Percentiles rank a stretch among this genome's conserved stretches.
These are phyloP conservation scores for Parastagonospora nodorum DNA, from an alignment of 2,329 filamentous ascomycete species.

Conservation along the genomic window DNA sequence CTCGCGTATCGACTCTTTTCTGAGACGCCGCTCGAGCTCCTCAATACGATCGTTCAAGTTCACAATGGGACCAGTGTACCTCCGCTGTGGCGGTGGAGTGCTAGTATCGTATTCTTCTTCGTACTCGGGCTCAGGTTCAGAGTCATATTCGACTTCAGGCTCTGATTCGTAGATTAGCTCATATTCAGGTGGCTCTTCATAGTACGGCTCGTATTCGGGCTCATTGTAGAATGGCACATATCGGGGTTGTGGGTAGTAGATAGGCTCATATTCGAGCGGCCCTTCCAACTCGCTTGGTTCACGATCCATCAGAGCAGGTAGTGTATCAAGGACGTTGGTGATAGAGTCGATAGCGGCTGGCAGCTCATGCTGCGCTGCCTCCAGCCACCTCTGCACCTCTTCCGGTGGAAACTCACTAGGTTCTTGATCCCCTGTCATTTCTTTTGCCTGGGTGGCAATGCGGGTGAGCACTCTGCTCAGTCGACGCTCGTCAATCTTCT, in stretches of 20 bases:
- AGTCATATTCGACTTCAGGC: neutral
- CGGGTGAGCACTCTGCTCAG: conserved; percentile 17
- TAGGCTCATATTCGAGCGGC: conserved; percentile 2
- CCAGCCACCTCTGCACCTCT: conserved; percentile 24
- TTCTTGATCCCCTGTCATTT: conserved; percentile 14
- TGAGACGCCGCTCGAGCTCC: conserved; percentile 13
- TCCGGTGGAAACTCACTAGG: conserved; percentile 13
- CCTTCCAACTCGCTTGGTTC: neutral
- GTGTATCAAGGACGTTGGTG: conserved; percentile 7
- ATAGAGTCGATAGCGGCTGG: conserved; percentile 22
- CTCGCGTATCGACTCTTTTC: neutral
- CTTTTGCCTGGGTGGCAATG: conserved; percentile 15
- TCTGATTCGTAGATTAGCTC: neutral
- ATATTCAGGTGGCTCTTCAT: neutral
- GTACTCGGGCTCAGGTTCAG: neutral
- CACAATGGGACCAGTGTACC: conserved; percentile 17
- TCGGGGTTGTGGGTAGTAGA: no score
- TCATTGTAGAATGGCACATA: neutral
- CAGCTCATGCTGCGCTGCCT: conserved; percentile 18
- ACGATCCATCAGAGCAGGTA: conserved; percentile 1
- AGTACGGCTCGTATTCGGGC: neutral
- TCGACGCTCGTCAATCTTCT: conserved; percentile 13
- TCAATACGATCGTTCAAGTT: conserved; percentile 14
- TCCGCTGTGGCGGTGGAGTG: conserved; percentile 5
- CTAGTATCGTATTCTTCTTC: conserved; percentile 3